These are phyloP conservation scores for Moricandia arvensis DNA, from an alignment of 345 rosid genomes.

Conservation along the genomic window DNA sequence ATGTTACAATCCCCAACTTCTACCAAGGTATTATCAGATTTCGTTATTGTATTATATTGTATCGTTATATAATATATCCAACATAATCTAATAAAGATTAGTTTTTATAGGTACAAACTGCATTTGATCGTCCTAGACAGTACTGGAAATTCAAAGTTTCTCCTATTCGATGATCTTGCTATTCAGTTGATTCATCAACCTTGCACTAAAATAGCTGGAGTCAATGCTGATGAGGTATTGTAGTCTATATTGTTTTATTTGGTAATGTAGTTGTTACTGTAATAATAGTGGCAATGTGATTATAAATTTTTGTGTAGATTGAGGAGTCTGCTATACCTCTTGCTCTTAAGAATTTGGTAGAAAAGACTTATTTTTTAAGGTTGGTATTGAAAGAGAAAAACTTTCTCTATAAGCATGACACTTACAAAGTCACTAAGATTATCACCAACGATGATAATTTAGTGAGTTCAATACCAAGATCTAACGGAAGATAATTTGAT, in stretches of 20 bases:
- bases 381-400: not conserved
- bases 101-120: not conserved
- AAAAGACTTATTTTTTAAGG: not conserved
- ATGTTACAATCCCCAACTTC: not conserved
- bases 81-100: too few species aligned
- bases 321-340: not conserved
- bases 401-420: not conserved
- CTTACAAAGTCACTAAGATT: not conserved
- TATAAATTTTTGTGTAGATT: not conserved
- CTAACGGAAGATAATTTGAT: not conserved
- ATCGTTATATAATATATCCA: too few species aligned
- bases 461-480: not conserved
- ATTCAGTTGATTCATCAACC: not conserved
- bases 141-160: not conserved
- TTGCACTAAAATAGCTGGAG: not conserved
- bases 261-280: too few species aligned
- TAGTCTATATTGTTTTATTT: too few species aligned
- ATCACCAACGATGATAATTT: not conserved
- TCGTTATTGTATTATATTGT: not conserved
- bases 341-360: not conserved
- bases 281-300: too few species aligned
- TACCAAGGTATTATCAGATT: not conserved
- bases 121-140: not conserved
- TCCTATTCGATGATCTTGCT: not conserved
- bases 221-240: not conserved